Percentiles rank a stretch among this genome's conserved stretches.
Evolutionary conservation across 169 alveolate genomes (phyloP).

Genomic region (Plasmodium chabaudi): DNA sequence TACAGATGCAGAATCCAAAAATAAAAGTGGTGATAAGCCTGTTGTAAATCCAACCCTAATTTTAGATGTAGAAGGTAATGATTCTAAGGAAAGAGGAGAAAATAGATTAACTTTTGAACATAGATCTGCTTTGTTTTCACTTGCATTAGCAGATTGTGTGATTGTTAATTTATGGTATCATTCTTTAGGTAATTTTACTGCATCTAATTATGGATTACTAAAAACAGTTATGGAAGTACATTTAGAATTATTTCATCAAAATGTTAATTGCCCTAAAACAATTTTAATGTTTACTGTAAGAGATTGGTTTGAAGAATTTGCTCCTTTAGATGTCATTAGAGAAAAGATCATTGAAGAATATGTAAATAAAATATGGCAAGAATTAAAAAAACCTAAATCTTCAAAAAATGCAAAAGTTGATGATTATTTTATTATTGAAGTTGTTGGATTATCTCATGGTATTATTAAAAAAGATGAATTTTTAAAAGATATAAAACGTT

Average conservation of each 20-base stretch:
- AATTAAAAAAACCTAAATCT: constrained; percentile 81
- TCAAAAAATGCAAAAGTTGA: constrained; percentile 17
- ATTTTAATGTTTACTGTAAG: constrained; percentile 80
- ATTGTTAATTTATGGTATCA: constrained; percentile 90
- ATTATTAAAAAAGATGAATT: constrained; percentile 83
- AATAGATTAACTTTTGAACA: constrained; percentile 92
- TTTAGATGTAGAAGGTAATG: constrained; percentile 94
- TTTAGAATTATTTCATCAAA: constrained; percentile 84
- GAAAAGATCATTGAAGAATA: constrained; percentile 83
- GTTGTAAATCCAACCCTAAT: constrained; percentile 80
- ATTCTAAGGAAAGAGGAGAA: constrained; percentile 92
- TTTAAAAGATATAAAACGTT: constrained; percentile 78
- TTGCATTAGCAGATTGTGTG: constrained; percentile 93
- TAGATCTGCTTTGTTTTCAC: constrained; percentile 89
- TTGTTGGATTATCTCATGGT: constrained; percentile 87
- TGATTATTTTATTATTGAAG: constrained; percentile 81
- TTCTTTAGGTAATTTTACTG: constrained; percentile 90
- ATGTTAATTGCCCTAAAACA: constrained; percentile 44
- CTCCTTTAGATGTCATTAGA: constrained; percentile 82
- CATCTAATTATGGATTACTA: constrained; percentile 91
- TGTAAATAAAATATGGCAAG: constrained; percentile 87
- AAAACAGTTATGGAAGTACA: constrained; percentile 92
- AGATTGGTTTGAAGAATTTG: constrained; percentile 87
- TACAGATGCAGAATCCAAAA: neutral
- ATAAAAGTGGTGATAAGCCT: neutral